Conservation (phyloP, 768 basidiomycete species). For the Kwoniella europaea region DNA sequence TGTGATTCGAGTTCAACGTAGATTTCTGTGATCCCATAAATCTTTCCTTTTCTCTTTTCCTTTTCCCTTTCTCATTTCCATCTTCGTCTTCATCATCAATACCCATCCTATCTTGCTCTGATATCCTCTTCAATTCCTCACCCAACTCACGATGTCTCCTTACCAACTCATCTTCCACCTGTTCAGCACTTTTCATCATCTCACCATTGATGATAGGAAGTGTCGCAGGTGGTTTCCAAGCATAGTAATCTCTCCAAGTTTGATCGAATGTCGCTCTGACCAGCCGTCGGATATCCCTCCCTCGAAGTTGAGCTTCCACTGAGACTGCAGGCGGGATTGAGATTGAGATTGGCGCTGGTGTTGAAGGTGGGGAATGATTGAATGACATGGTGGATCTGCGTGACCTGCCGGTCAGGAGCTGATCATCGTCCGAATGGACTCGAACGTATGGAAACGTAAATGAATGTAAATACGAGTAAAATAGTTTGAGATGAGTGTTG, state of each 20-base stretch:
- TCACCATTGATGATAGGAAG: constrained; percentile 10
- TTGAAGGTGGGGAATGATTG: constrained; percentile 3
- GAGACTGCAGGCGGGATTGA: not conserved
- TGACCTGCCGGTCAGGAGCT: too few species aligned
- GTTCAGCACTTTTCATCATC: not conserved
- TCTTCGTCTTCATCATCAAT: not conserved
- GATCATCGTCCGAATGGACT: not conserved
- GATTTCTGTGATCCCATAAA: not conserved
- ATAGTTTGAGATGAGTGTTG: too few species aligned
- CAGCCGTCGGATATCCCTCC: not conserved
- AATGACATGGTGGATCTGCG: too few species aligned
- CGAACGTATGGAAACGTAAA: too few species aligned
- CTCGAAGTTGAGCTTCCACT: not conserved
- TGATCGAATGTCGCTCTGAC: constrained; percentile 11
- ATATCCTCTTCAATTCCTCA: not conserved
- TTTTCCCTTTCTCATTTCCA: not conserved
- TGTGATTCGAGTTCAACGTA: not conserved
- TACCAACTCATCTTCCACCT: not conserved
- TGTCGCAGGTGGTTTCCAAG: constrained; percentile 20
- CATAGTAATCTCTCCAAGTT: constrained; percentile 22
- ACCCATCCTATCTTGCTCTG: not conserved
- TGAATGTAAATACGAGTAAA: too few species aligned
- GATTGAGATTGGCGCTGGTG: constrained; percentile 1
- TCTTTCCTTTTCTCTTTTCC: not conserved
- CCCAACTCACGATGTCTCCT: constrained; percentile 2